Percentiles rank a stretch among this genome's conserved stretches.
phyloP scores from a whole-genome alignment of 768 basidiomycete genomes.

The Boletus rex-veris region DNA sequence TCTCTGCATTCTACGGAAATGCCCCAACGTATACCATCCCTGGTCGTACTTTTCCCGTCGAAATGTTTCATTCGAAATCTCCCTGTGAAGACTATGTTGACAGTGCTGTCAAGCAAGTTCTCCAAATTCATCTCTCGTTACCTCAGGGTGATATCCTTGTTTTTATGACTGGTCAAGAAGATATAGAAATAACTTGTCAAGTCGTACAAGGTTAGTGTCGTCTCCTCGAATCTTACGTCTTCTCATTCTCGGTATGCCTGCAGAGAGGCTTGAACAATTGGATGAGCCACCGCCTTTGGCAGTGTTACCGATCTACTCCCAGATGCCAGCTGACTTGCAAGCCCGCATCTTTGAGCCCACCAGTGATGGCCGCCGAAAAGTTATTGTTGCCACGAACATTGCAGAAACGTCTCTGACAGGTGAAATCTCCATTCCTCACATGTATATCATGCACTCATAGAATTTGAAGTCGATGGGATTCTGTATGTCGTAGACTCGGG shows the following conservation, averaged over 20 bases:
- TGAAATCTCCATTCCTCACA: slow-evolving; percentile 25
- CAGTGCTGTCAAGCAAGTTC: slow-evolving; percentile 94
- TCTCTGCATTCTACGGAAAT: slow-evolving; percentile 92
- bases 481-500: slow-evolving; percentile 95
- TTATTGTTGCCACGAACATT: slow-evolving; percentile 98
- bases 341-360: slow-evolving; percentile 98
- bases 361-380: slow-evolving; percentile 89
- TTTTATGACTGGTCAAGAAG: slow-evolving; percentile 99
- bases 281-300: slow-evolving; percentile 85
- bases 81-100: slow-evolving; percentile 99
- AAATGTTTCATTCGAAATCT: slow-evolving; percentile 92
- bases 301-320: slow-evolving; percentile 97
- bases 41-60: slow-evolving; percentile 95
- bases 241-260: neutral
- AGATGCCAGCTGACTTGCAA: slow-evolving; percentile 99
- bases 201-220: slow-evolving; percentile 73
- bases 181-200: slow-evolving; percentile 96
- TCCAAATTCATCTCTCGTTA: slow-evolving; percentile 92
- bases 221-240: neutral
- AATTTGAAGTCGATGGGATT: slow-evolving; percentile 83
- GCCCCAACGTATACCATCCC: slow-evolving; percentile 94
- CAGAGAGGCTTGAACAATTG: slow-evolving; percentile 90
- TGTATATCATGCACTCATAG: slow-evolving; percentile 3
- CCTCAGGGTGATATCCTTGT: slow-evolving; percentile 94
- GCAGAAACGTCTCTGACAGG: slow-evolving; percentile 97